Evolutionary conservation across 768 basidiomycete species (phyloP), one percentile per base, ranked within the genome.

Genomic region (Fomitopsis pulvina): DNA sequence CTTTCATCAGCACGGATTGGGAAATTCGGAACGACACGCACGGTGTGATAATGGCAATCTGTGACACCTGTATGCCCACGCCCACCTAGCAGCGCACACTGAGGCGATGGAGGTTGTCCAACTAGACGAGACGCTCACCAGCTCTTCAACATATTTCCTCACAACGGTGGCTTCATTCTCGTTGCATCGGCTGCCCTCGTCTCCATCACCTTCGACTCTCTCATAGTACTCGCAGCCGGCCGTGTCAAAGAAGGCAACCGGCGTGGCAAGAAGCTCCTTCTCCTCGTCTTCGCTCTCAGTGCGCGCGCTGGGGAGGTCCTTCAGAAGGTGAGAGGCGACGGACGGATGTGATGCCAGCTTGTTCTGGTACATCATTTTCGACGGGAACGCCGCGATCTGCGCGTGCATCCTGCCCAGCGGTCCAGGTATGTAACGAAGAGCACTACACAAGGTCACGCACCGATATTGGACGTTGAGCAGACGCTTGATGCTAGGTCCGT

Each of bases 171-270:
- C 92, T 60, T 99, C 96, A 60, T 99, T 98, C 69, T 95, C 94
- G 59, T 99, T 99, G 57, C 81, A 86, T 54, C 85, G 77, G 55
- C 91, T 94, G 0, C 92, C 93, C 59, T 95, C 93, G 59, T 92
- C 89, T n/a, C 75, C 72, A 49, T 85, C 84, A 0, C 77, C 84
- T 27, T 90, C 87, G 0, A 81, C 62, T 14, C 90, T 72, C 63
- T 98, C 96, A 59, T 84, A 96, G 60, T 90, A 95, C 63, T 96
- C 92, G 57, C 90, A 93, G 0, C 93, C 92, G 3, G 89, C 81
- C 0, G 93, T 99, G 62, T 99, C 96, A 57, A 90, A 91, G 64
- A 98, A 99, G 2, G 94, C 81, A 2, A 97, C 79, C 0, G 92
- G 89, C 0, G 77, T 87, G 2, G 72, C 77, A 5, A 97, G 69